Base-by-base conservation (phyloP, 768 basidiomycete species). In the Kockovaella imperatae region DNA sequence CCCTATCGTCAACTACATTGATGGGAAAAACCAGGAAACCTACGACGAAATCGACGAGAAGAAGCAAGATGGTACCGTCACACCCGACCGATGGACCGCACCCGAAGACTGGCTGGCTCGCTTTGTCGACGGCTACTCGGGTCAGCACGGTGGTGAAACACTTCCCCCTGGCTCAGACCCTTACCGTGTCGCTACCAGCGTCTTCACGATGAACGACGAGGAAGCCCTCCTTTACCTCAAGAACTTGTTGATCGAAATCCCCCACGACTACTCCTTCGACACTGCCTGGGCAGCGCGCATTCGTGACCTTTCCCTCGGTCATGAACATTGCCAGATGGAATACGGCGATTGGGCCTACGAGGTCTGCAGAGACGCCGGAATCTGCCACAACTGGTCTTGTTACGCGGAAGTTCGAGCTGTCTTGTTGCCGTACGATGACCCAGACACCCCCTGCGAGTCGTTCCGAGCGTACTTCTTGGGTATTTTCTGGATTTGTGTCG, bases 331-430 rank as follows among this genome's bases (percentile, higher is more conserved):
- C 20, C 11, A 11, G 38, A 40, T 40, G 38, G 38, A 40, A 10
- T 21, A 13, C 13, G 38, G 38, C 11, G 38, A 40, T 20, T 40
- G 38, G 38, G 38, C 11, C 13, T 40, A 40, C 20, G 38, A 40
- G 38, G 20, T 40, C 21, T 40, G 38, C 38, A 11, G 20, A 11
- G 20, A 10, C 20, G 38, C 38, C 20, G 38, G 38, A 13, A 40
- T 21, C 20, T 40, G 38, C 20, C 11, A 40, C 38, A 40, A 40
- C 38, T 40, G 38, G 38, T 40, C 38, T 11, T 21, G 11, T 10
- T 40, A 40, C 38, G 38, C 38, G 11, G 38, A 40, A 40, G 38
- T 40, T n/a, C 38, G 38, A 40, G 38, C 38, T 11, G 38, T 40
- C 13, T 20, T 40, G 11, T 20, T 40, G 13, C 38, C 38, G n/a